These are phyloP conservation scores for Dryas alaskensis DNA, from an alignment of 306 rosid genomes.

Conservation along the genomic window DNA sequence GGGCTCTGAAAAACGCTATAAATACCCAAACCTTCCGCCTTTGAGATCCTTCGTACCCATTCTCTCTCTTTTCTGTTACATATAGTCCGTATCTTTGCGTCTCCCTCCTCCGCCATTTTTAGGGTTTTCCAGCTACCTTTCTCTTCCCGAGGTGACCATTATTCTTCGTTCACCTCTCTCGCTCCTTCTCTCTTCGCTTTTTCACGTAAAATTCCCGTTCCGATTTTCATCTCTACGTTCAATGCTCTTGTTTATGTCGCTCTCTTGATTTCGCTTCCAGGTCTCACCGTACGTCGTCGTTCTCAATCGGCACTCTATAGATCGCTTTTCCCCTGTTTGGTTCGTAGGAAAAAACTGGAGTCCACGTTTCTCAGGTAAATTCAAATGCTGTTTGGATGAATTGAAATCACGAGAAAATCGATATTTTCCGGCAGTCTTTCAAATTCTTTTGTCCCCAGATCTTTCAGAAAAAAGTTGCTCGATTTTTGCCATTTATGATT, in stretches of 20 bases:
- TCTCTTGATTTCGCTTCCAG: too few species aligned
- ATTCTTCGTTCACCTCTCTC: neutral
- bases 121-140: slow-evolving; percentile 20
- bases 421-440: neutral
- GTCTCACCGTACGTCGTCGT: too few species aligned
- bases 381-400: slow-evolving; percentile 6
- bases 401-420: neutral
- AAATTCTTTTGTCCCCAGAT: neutral
- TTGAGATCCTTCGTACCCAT: slow-evolving; percentile 17
- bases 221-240: neutral
- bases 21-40: slow-evolving; percentile 27
- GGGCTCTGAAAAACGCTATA: slow-evolving; percentile 26
- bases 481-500: neutral
- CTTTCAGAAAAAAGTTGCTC: neutral
- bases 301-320: too few species aligned
- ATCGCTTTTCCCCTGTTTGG: slow-evolving; percentile 10
- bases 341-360: slow-evolving; percentile 4
- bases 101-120: slow-evolving; percentile 11
- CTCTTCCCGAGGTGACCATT: slow-evolving; percentile 10
- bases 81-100: neutral
- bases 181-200: neutral
- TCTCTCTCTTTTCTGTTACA: slow-evolving; percentile 15
- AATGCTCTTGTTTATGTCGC: too few species aligned
- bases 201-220: neutral
- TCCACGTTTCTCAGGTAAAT: slow-evolving; percentile 5